A percentile compares a stretch with the other conserved stretches of the same genome.
Evolutionary conservation across 2,329 filamentous ascomycete genomes (phyloP).

Genomic region (Colletotrichum sp.): DNA sequence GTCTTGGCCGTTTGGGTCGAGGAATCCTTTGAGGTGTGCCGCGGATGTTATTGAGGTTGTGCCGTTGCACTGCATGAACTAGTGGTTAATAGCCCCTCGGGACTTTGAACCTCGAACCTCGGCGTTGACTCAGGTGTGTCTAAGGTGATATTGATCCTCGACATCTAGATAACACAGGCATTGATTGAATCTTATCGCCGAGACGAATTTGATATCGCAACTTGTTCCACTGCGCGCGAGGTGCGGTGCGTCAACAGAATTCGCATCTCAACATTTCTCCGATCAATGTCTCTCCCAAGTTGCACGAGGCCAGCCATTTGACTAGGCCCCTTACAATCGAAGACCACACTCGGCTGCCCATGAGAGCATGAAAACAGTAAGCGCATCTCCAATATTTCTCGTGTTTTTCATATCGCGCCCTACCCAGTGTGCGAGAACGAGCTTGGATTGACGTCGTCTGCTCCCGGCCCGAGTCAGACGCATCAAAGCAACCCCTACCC

Average conservation of each 20-base stretch:
- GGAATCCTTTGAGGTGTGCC: background rate
- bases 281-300: background rate
- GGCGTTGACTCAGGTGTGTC: background rate
- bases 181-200: background rate
- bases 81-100: background rate
- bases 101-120: background rate
- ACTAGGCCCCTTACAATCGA: fast-evolving
- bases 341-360: background rate
- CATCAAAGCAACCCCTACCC: background rate
- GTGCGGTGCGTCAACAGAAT: background rate
- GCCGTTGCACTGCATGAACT: background rate
- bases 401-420: background rate
- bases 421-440: background rate
- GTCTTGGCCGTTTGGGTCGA: background rate
- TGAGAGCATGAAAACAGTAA: background rate
- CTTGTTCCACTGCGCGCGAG: fast-evolving
- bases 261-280: background rate
- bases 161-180: background rate
- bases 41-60: background rate
- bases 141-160: background rate
- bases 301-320: background rate
- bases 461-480: background rate
- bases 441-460: background rate
- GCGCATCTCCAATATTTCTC: background rate
- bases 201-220: background rate